A percentile compares a stretch with the other conserved stretches of the same genome.
These are phyloP conservation scores for Ceratobasidium sp. DNA, from an alignment of 1,284 basidiomycete species.

Conservation along the genomic window DNA sequence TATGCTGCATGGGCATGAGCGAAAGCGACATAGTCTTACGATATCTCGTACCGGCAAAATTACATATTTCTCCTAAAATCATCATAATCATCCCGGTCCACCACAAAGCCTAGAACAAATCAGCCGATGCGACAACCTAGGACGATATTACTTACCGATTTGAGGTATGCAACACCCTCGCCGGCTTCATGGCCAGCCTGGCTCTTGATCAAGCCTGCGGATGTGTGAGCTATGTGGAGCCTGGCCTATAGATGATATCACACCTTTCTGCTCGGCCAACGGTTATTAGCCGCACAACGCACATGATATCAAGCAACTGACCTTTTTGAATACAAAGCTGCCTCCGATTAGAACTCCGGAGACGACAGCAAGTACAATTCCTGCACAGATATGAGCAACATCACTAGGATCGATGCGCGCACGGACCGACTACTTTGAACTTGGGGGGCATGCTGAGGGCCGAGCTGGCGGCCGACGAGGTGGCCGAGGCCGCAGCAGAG, in stretches of 20 bases:
- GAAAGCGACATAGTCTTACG: conserved; percentile 53
- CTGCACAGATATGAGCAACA: conserved; percentile 49
- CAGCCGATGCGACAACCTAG: conserved; percentile 65
- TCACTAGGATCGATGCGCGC: not conserved
- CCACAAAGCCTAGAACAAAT: conserved; percentile 74
- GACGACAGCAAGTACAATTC: conserved; percentile 82
- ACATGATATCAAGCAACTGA: conserved; percentile 57
- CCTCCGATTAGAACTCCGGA: conserved; percentile 93
- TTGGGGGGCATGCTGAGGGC: conserved; percentile 31
- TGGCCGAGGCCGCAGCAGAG: conserved; percentile 42
- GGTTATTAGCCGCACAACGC: not conserved
- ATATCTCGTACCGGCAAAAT: conserved; percentile 76
- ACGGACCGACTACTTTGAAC: conserved; percentile 46
- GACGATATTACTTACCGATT: conserved; percentile 61
- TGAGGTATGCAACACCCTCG: conserved; percentile 95
- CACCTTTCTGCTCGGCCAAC: conserved; percentile 41
- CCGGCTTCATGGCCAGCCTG: conserved; percentile 73
- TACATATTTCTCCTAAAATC: conserved; percentile 73
- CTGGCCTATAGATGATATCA: conserved; percentile 73
- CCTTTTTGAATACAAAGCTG: conserved; percentile 97
- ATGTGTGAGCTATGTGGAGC: not conserved
- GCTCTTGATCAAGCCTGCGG: conserved; percentile 49
- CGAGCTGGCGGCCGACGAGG: conserved; percentile 25
- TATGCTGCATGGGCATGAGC: conserved; percentile 70
- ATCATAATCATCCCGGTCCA: conserved; percentile 84